These are phyloP conservation scores for Pueraria montana DNA, from an alignment of 306 rosid genomes.

Conservation along the genomic window DNA sequence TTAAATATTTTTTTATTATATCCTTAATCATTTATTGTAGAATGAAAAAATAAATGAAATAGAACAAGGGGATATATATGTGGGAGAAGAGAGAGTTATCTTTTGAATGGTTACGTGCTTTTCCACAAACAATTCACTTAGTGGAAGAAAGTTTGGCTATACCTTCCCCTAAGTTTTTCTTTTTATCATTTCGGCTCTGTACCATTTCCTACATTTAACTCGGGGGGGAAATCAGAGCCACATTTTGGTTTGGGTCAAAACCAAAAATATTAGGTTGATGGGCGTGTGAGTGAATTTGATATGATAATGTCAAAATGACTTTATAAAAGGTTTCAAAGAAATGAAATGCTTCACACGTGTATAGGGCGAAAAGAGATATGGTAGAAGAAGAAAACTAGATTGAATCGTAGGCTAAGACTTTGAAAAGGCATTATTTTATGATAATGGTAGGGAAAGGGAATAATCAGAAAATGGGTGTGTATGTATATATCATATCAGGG, in stretches of 20 bases:
- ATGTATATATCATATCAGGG: no score
- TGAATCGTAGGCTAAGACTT: background rate
- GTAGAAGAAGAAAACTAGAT: background rate
- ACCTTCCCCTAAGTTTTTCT: background rate
- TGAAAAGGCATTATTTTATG: background rate
- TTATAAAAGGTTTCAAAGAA: conserved; percentile 26
- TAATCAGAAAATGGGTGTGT: conserved; percentile 24
- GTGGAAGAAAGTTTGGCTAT: conserved; percentile 20
- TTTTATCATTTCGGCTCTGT: background rate
- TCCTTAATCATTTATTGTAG: no score
- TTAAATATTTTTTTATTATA: no score
- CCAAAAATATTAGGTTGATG: background rate
- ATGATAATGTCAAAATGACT: background rate
- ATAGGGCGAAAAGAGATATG: background rate
- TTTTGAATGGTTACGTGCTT: no score
- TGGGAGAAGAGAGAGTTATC: no score
- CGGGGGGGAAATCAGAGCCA: background rate
- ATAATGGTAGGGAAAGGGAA: background rate
- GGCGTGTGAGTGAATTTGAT: conserved; percentile 27
- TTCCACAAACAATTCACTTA: background rate
- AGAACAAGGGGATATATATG: no score
- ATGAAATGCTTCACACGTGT: conserved; percentile 29
- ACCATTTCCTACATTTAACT: background rate
- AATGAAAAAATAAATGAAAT: no score
- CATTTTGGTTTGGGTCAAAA: background rate